Base-by-base conservation (phyloP, 108 stramenopile species). In the Asterionellopsis glacialis region DNA sequence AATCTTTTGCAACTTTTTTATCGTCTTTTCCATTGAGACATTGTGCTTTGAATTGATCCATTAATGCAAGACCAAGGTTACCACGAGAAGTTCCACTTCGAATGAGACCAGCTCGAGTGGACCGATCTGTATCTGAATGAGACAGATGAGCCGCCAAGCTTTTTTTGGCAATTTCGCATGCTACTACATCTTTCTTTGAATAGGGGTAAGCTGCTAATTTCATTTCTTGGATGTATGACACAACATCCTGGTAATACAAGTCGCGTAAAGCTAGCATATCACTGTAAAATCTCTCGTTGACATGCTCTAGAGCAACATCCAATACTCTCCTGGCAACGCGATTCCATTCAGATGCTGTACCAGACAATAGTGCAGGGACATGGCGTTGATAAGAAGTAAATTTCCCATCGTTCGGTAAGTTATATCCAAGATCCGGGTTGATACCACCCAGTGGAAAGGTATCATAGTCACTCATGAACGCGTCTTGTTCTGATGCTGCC, bases 391-490 rank as follows among this genome's bases (percentile, higher is more conserved):
- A 57, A 3, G 26, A n/a, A 7, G 56, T 57, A 22, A 57, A 26
- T 11, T 42, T 16, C 2, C 56, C 56, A 57, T 57, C 56, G 39
- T 25, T 25, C 2, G 56, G 56, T 16, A 57, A 24, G 14, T 53
- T 5, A 25, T 24, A 24, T 24, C 52, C 52, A 25, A 24, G 12
- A 24, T 24, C 22, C 3, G 22, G 9, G 24, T 33, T 24, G 19
- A 26, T 16, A 5, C n/a, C 33, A 18, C 23, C n/a, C 12, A 69
- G 18, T 11, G 68, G 68, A 42, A 69, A 55, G 21, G 42, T 51
- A 44, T 69, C 68, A 41, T 63, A 69, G 26, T 69, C 68, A 16
- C 33, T 39, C 65, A 61, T 56, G 51, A 51, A 69, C 1, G 61
- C 68, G 19, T 61, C 68, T 19, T 42, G 61, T n/a, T 41, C 40